phyloP scores from a whole-genome alignment of 257 asterid genomes.

The Solanum okadae region DNA sequence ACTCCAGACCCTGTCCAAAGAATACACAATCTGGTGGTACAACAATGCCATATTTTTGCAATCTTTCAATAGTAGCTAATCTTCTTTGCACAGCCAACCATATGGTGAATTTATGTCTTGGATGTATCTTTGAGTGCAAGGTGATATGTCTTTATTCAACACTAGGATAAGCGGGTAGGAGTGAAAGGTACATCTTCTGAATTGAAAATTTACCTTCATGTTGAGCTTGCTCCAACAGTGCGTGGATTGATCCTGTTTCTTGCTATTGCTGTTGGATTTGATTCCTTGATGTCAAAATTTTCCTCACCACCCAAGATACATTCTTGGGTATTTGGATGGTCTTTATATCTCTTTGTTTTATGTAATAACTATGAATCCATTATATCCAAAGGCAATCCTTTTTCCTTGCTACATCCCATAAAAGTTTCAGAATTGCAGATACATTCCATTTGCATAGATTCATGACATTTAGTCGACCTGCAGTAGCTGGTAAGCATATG shows the following conservation, averaged over 20 bases:
- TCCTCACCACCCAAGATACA: neutral
- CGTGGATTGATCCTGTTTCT: no score
- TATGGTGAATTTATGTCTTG: neutral
- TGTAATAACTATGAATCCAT: neutral
- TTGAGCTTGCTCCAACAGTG: neutral
- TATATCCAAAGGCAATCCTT: neutral
- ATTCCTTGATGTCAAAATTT: neutral
- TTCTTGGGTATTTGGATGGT: neutral
- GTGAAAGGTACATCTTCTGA: neutral
- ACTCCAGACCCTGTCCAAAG: neutral
- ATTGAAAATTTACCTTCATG: neutral
- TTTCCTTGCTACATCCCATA: neutral
- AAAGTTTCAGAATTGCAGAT: neutral
- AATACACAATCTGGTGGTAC: neutral
- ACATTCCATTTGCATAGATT: neutral
- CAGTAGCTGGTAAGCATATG: neutral
- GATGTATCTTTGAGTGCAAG: neutral
- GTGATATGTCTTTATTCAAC: neutral
- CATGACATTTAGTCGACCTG: neutral
- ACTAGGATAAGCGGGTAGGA: neutral
- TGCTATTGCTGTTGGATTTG: no score
- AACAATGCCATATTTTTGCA: neutral
- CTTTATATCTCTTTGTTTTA: neutral
- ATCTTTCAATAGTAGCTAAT: neutral
- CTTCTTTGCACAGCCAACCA: neutral